Evolutionary conservation across 2,329 filamentous ascomycete species (phyloP).

Genomic region (Curvularia lunata): DNA sequence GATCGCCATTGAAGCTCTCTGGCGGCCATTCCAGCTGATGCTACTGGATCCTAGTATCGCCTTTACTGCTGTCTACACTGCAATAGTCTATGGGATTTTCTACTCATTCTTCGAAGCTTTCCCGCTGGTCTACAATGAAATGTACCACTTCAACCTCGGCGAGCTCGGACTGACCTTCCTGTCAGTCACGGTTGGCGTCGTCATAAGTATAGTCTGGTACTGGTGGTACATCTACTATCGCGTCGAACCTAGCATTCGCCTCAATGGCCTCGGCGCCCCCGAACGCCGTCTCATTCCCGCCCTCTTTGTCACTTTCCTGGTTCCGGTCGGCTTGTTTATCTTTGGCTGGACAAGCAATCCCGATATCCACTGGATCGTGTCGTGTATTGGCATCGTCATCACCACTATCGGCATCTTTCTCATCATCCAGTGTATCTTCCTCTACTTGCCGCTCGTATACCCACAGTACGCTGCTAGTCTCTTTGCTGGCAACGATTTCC

Average conservation of each 20-base stretch:
- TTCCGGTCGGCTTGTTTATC: conserved; percentile 69
- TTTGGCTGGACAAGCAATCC: conserved; percentile 72
- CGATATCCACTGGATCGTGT: conserved; percentile 63
- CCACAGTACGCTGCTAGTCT: conserved; percentile 57
- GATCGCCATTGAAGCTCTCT: conserved; percentile 62
- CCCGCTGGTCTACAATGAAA: conserved; percentile 71
- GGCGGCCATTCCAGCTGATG: conserved; percentile 81
- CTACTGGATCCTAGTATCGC: conserved; percentile 85
- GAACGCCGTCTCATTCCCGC: conserved; percentile 80
- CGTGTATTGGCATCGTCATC: conserved; percentile 60
- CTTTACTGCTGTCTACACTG: conserved; percentile 83
- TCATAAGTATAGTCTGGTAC: conserved; percentile 68
- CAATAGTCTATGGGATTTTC: conserved; percentile 74
- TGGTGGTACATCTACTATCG: conserved; percentile 80
- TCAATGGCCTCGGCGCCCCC: conserved; percentile 71
- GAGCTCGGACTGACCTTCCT: conserved; percentile 85
- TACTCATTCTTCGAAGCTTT: conserved; percentile 77
- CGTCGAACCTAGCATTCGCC: conserved; percentile 64
- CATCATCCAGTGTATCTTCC: conserved; percentile 59
- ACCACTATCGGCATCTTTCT: conserved; percentile 55
- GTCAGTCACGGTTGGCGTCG: conserved; percentile 75
- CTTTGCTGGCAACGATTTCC: conserved; percentile 69
- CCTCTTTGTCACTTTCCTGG: conserved; percentile 59
- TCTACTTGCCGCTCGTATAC: conserved; percentile 70
- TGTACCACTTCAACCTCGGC: conserved; percentile 77